Evolutionary conservation across 2,329 filamentous ascomycete species (phyloP).

Genomic region (Karstenula rhodostoma): DNA sequence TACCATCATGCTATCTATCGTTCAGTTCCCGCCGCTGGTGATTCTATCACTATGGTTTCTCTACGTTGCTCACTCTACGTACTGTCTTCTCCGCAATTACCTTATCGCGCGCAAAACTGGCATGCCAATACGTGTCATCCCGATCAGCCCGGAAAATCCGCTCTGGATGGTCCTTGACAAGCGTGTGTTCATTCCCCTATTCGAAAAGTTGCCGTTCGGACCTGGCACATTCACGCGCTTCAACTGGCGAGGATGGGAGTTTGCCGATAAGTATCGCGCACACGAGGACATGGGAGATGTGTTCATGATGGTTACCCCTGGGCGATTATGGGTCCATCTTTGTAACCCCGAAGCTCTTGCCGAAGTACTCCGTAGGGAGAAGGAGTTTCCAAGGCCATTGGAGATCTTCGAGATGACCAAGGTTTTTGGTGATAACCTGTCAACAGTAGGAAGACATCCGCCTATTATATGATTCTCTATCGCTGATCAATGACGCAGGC

Average conservation of each 20-base stretch:
- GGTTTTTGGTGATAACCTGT: constrained; percentile 46
- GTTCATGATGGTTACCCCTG: constrained; percentile 22
- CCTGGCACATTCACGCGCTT: constrained; percentile 26
- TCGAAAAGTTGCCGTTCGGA: constrained; percentile 25
- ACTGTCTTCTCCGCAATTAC: constrained; percentile 19
- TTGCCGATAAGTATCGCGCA: constrained; percentile 23
- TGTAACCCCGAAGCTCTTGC: constrained; percentile 21
- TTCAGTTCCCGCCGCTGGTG: no score
- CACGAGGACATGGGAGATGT: constrained; percentile 29
- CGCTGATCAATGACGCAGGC: no score
- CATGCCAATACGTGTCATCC: constrained; percentile 14
- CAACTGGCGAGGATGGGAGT: constrained; percentile 30
- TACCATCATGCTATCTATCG: no score
- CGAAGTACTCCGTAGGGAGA: constrained; percentile 24
- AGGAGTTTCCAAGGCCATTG: constrained; percentile 34
- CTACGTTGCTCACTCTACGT: no score
- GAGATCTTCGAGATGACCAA: constrained; percentile 30
- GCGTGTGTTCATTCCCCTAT: constrained; percentile 15
- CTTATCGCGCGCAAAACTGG: constrained; percentile 18
- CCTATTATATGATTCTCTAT: no score
- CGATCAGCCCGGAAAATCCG: constrained; percentile 31
- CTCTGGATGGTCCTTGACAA: constrained; percentile 27
- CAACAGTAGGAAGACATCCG: no score
- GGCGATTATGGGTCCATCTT: constrained; percentile 30
- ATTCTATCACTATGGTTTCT: no score